Evolutionary conservation across 306 rosid genomes (phyloP).

Genomic region (Purshia tridentata): DNA sequence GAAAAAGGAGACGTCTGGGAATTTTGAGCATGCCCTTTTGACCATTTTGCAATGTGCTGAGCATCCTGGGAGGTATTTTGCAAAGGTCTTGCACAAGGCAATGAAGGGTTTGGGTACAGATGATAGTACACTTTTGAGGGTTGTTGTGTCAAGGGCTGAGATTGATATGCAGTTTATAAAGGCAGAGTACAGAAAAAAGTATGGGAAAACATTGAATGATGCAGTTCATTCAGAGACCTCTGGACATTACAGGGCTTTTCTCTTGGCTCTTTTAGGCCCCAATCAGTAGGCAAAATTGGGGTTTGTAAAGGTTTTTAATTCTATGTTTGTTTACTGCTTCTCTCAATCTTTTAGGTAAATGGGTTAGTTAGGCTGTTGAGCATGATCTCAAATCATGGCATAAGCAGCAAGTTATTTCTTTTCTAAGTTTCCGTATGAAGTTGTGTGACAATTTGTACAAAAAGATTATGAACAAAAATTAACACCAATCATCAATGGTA

Average conservation of each 20-base stretch:
- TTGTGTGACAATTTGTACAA: background rate
- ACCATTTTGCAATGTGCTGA: slow-evolving; percentile 64
- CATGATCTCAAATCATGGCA: too few relatives aligned
- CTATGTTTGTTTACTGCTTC: background rate
- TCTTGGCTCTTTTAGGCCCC: slow-evolving; percentile 68
- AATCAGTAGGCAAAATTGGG: slow-evolving; percentile 20
- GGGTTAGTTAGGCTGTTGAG: too few relatives aligned
- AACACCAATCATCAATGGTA: too few relatives aligned
- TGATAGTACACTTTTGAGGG: slow-evolving; percentile 61
- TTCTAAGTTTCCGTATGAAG: background rate
- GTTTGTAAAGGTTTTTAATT: too few relatives aligned
- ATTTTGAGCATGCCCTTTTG: slow-evolving; percentile 57
- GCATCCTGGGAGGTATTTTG: slow-evolving; percentile 71
- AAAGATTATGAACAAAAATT: background rate
- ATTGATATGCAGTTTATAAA: slow-evolving; percentile 77
- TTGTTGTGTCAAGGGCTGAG: slow-evolving; percentile 77
- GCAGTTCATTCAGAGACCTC: slow-evolving; percentile 86
- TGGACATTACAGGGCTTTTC: slow-evolving; percentile 64
- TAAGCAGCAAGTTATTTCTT: too few relatives aligned
- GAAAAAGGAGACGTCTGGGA: slow-evolving; percentile 75
- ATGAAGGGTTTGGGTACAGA: slow-evolving; percentile 84
- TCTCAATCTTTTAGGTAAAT: too few relatives aligned
- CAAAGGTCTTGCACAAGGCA: slow-evolving; percentile 66
- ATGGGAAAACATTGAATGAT: slow-evolving; percentile 54
- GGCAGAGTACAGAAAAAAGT: slow-evolving; percentile 67